Evolutionary conservation across 2,329 filamentous ascomycete species (phyloP), one percentile per base, ranked within the genome.

Genomic region (Lasiodiplodia gonubiensis): DNA sequence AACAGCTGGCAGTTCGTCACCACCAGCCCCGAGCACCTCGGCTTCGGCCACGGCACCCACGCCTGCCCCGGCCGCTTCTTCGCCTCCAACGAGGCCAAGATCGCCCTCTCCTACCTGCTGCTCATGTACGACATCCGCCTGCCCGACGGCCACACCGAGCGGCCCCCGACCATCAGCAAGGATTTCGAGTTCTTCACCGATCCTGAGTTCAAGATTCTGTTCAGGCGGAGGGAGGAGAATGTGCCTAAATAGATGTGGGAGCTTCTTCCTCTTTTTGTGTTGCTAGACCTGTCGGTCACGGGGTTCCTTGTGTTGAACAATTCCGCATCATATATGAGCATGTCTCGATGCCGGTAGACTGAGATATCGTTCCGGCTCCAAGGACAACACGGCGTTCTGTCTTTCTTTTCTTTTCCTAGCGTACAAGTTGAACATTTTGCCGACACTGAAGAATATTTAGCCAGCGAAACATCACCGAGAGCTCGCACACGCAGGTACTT

Each of bases 1-100:
- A 68, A 57, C 30, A 65, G 57, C 4, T 57, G 33, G 14, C 68
- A 71, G 23, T 67, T 70, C 37, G 69, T 68, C 5, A 66, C 67
- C 8, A 68, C 63, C 7, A 46, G 52, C 11, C 71, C 74, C 27
- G 66, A 72, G 1, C 68, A 71, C 12, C 30, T 73, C 1, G 55
- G 21, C 3, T 73, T 74, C 54, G 71, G 72, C 2, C 67, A 70
- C 49, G 68, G 65, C 55, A 46, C 53, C 8, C 66, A 69, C 53
- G 68, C 67, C 30, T 69, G 68, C 33, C 68, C 68, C 1, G 68
- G 68, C 1, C 64, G 69, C 14, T 70, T 70, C 67, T 70, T 70
- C 35, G 69, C 69, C 12, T 27, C 46, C 11, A 69, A 67, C n/a
- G 69, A 68, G 48, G 63, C 68, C 35, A 70, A 70, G 61, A 59